A percentile compares a stretch with the other conserved stretches of the same genome.
Evolutionary conservation across 2,329 filamentous ascomycete species (phyloP).

Genomic region (Ascosphaera pollenicola): DNA sequence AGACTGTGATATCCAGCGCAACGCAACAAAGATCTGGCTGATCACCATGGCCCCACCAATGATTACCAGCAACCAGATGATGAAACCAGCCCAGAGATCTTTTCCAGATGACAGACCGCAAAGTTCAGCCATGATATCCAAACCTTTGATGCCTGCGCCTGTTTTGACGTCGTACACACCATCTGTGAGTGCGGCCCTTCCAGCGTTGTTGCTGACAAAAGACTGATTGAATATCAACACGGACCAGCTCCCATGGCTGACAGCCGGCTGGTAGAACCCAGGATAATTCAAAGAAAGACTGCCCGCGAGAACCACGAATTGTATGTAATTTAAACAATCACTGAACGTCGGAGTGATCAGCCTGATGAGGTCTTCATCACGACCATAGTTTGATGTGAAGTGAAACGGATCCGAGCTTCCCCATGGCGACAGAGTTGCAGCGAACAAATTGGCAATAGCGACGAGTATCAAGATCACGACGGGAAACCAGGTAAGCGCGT

Average conservation of each 20-base stretch:
- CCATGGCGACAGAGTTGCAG: slow-evolving; percentile 83
- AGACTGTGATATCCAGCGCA: slow-evolving; percentile 53
- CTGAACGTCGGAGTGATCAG: slow-evolving; percentile 91
- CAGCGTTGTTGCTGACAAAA: slow-evolving; percentile 47
- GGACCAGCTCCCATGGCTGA: slow-evolving; percentile 78
- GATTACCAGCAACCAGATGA: slow-evolving; percentile 69
- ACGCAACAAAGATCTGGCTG: slow-evolving; percentile 53
- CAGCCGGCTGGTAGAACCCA: slow-evolving; percentile 78
- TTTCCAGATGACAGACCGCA: slow-evolving; percentile 53
- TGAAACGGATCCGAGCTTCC: slow-evolving; percentile 74
- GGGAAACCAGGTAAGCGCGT: slow-evolving; percentile 53
- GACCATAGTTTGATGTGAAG: slow-evolving; percentile 95
- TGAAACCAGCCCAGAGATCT: slow-evolving; percentile 89
- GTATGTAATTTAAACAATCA: slow-evolving; percentile 91
- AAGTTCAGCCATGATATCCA: slow-evolving; percentile 58
- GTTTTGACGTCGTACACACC: slow-evolving; percentile 62
- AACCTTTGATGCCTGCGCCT: slow-evolving; percentile 46
- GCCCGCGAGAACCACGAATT: slow-evolving; percentile 78
- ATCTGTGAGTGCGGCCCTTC: slow-evolving; percentile 48
- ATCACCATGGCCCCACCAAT: slow-evolving; percentile 44
- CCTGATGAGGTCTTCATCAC: slow-evolving; percentile 75
- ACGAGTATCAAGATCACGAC: slow-evolving; percentile 58
- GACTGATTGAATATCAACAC: slow-evolving; percentile 81
- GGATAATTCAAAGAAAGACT: slow-evolving; percentile 72
- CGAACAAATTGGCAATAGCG: slow-evolving; percentile 60